A percentile compares a stretch with the other conserved stretches of the same genome.
Evolutionary conservation across 1,284 basidiomycete species (phyloP).

Genomic region (Marasmius oreades): DNA sequence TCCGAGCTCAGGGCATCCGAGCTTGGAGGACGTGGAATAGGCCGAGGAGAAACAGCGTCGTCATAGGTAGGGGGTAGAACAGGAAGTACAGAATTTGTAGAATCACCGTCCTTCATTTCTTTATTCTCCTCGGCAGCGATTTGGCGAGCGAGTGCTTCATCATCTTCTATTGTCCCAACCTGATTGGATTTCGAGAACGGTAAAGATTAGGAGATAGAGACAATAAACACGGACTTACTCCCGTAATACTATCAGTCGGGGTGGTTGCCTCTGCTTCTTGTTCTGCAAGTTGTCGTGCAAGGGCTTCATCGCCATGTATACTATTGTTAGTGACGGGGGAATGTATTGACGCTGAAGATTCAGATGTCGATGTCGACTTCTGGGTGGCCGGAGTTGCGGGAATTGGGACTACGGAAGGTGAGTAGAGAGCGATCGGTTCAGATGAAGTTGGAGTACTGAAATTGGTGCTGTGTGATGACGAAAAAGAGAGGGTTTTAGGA

Average conservation of each 20-base stretch:
- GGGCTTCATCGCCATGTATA: slow-evolving; percentile 8
- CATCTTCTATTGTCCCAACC: slow-evolving; percentile 7
- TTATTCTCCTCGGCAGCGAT: slow-evolving; percentile 23
- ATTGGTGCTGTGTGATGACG: slow-evolving; percentile 14
- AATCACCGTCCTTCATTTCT: slow-evolving; percentile 9
- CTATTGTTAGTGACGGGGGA: neutral
- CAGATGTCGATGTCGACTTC: neutral
- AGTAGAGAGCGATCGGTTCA: neutral
- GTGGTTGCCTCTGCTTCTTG: slow-evolving; percentile 25
- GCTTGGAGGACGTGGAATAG: neutral
- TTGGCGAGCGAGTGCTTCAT: slow-evolving; percentile 21
- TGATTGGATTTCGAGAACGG: neutral
- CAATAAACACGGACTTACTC: neutral
- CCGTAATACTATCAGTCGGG: neutral
- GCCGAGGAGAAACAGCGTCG: slow-evolving; percentile 11
- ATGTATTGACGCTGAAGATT: neutral
- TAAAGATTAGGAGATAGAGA: neutral
- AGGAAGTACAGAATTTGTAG: neutral
- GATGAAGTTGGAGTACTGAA: slow-evolving; percentile 9
- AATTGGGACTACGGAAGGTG: neutral
- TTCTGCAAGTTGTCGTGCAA: slow-evolving; percentile 21
- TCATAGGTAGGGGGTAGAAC: slow-evolving; percentile 12
- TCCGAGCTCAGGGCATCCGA: neutral
- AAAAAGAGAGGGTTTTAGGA: slow-evolving; percentile 8
- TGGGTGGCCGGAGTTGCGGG: neutral